These are phyloP conservation scores for Pythium plurisporium DNA, from an alignment of 352 stramenopile species.

Conservation along the genomic window DNA sequence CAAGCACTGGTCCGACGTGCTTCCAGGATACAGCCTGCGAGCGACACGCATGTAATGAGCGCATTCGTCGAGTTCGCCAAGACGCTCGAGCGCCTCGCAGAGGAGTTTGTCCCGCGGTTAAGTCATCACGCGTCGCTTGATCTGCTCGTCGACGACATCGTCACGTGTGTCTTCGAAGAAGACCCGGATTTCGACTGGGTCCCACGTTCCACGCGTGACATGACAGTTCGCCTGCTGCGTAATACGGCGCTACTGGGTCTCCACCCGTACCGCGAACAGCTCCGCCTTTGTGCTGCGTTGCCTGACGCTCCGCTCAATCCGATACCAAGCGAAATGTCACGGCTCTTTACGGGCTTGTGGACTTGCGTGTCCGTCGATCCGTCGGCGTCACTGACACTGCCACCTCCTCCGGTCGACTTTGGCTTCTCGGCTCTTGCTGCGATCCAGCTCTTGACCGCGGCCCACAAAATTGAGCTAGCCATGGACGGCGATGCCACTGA, in stretches of 20 bases:
- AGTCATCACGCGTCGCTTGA: constrained; percentile 19
- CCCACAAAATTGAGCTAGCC: constrained; percentile 13
- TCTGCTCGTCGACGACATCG: constrained; percentile 24
- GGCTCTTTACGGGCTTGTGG: constrained; percentile 18
- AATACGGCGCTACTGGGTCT: constrained; percentile 24
- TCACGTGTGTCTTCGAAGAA: constrained; percentile 21
- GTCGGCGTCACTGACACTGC: constrained; percentile 7
- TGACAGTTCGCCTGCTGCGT: constrained; percentile 12
- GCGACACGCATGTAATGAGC: constrained; percentile 9
- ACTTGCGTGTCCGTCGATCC: constrained; percentile 15
- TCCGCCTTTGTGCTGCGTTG: constrained; percentile 7
- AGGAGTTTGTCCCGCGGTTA: constrained; percentile 8
- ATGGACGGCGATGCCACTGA: constrained; percentile 12
- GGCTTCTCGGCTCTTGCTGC: constrained; percentile 17
- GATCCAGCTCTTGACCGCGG: constrained; percentile 12
- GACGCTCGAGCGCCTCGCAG: constrained; percentile 3
- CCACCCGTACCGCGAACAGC: constrained; percentile 18
- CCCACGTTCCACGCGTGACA: neutral
- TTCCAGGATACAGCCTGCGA: neutral
- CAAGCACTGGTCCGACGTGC: constrained; percentile 10
- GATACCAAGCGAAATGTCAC: constrained; percentile 9
- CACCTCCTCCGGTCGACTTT: constrained; percentile 7
- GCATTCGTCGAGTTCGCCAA: constrained; percentile 11
- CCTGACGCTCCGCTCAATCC: neutral
- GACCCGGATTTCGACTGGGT: constrained; percentile 23